Evolutionary conservation across 306 rosid genomes (phyloP).

Genomic region (Vigna unguiculata): DNA sequence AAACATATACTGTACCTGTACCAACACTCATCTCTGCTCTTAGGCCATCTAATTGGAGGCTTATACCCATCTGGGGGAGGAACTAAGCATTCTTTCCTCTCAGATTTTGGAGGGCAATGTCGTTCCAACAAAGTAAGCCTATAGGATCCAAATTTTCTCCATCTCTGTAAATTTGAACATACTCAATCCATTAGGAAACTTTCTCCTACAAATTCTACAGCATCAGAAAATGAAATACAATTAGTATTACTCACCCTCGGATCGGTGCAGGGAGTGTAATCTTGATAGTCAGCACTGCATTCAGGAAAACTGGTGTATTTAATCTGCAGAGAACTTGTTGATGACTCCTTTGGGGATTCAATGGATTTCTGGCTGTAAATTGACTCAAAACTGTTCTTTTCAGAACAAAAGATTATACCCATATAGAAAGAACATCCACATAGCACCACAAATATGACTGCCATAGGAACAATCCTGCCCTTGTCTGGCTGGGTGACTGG

Average conservation of each 20-base stretch:
- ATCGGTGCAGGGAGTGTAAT: slow-evolving; percentile 97
- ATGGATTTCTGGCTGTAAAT: slow-evolving; percentile 47
- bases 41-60: slow-evolving; percentile 92
- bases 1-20: slow-evolving; percentile 69
- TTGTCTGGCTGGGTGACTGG: slow-evolving; percentile 60
- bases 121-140: slow-evolving; percentile 89
- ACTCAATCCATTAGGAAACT: slow-evolving; percentile 32
- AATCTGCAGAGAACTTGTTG: slow-evolving; percentile 65
- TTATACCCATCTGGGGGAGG: slow-evolving; percentile 98
- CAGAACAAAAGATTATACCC: slow-evolving; percentile 86
- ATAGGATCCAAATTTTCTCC: slow-evolving; percentile 83
- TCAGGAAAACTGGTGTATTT: slow-evolving; percentile 65
- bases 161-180: slow-evolving; percentile 69
- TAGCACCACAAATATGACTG: slow-evolving; percentile 68
- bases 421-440: slow-evolving; percentile 91
- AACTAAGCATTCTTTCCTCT: slow-evolving; percentile 89
- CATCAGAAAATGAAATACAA: slow-evolving; percentile 31
- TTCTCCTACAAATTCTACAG: slow-evolving; percentile 6
- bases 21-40: slow-evolving; percentile 95
- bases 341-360: slow-evolving; percentile 54
- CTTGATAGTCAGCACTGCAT: slow-evolving; percentile 80
- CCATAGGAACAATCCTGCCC: slow-evolving; percentile 60
- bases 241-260: slow-evolving; percentile 67
- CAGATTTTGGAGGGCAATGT: slow-evolving; percentile 88
- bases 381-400: slow-evolving; percentile 51